A percentile compares a stretch with the other conserved stretches of the same genome.
Evolutionary conservation across 345 rosid species (phyloP).

Genomic region (Microcos paniculata): DNA sequence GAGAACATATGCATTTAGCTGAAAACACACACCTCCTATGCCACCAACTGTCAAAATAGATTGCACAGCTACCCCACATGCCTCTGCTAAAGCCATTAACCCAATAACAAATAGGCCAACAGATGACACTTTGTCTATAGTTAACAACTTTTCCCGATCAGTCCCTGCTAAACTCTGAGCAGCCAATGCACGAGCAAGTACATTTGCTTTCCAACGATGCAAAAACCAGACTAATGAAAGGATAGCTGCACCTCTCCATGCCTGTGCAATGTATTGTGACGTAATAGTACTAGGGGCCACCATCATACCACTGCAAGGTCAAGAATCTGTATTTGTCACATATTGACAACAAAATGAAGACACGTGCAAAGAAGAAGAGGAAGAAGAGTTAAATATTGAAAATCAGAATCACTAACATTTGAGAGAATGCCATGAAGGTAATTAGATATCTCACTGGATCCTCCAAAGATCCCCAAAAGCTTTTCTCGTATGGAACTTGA

Average conservation of each 20-base stretch:
- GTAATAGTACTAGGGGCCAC: slow-evolving; percentile 89
- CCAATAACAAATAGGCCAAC: slow-evolving; percentile 79
- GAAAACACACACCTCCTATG: slow-evolving; percentile 68
- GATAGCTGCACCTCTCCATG: slow-evolving; percentile 73
- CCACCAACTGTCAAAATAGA: slow-evolving; percentile 95
- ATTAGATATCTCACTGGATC: slow-evolving; percentile 79
- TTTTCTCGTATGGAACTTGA: slow-evolving; percentile 70
- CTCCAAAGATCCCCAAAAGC: slow-evolving; percentile 90
- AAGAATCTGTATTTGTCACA: slow-evolving; percentile 13
- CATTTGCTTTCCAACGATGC: slow-evolving; percentile 81
- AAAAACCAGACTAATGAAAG: slow-evolving; percentile 88
- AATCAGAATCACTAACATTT: slow-evolving; percentile 51
- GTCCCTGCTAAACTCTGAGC: slow-evolving; percentile 39
- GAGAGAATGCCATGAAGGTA: slow-evolving; percentile 79
- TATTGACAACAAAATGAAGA: background rate
- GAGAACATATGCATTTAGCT: slow-evolving; percentile 7
- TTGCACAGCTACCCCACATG: slow-evolving; percentile 95
- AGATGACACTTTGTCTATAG: slow-evolving; percentile 79
- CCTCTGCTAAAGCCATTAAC: slow-evolving; percentile 85
- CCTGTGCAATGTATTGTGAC: slow-evolving; percentile 61
- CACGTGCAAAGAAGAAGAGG: background rate
- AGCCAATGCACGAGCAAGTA: slow-evolving; percentile 52
- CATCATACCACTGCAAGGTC: slow-evolving; percentile 58
- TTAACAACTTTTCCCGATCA: slow-evolving; percentile 64
- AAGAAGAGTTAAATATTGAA: background rate